These are phyloP conservation scores for Adansonia gregorii DNA, from an alignment of 441 rosid genomes.

Conservation along the genomic window DNA sequence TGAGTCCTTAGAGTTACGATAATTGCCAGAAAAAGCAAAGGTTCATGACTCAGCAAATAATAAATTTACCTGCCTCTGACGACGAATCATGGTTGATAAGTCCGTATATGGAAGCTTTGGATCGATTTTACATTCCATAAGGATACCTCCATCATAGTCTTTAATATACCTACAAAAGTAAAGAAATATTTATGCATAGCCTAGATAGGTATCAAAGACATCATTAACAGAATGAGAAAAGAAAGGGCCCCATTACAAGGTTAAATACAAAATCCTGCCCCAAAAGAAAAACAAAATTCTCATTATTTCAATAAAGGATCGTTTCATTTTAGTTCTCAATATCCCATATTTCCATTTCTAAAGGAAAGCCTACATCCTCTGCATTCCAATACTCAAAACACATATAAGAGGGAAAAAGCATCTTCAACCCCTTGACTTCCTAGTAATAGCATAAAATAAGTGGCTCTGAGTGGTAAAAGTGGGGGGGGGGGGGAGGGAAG, in stretches of 20 bases:
- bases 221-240: background rate
- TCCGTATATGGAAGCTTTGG: constrained; percentile 97
- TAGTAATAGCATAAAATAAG: background rate
- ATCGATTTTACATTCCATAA: constrained; percentile 98
- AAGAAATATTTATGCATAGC: constrained; percentile 24
- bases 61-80: constrained; percentile 77
- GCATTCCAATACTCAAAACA: background rate
- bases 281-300: background rate
- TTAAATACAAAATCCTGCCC: background rate
- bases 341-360: constrained; percentile 1
- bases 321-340: constrained; percentile 6
- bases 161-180: constrained; percentile 69
- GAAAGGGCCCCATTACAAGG: background rate
- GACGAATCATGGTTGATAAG: constrained; percentile 88
- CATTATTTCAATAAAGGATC: background rate
- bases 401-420: background rate
- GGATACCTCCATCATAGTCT: constrained; percentile 99
- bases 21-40: background rate
- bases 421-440: background rate
- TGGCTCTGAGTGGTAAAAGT: background rate
- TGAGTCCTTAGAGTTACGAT: background rate
- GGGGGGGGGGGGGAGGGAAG: background rate
- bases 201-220: constrained; percentile 2
- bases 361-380: background rate
- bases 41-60: constrained; percentile 10